A percentile compares a stretch with the other conserved stretches of the same genome.
Conservation (phyloP, 208 protist species). For the Trypanosoma conorhini region DNA sequence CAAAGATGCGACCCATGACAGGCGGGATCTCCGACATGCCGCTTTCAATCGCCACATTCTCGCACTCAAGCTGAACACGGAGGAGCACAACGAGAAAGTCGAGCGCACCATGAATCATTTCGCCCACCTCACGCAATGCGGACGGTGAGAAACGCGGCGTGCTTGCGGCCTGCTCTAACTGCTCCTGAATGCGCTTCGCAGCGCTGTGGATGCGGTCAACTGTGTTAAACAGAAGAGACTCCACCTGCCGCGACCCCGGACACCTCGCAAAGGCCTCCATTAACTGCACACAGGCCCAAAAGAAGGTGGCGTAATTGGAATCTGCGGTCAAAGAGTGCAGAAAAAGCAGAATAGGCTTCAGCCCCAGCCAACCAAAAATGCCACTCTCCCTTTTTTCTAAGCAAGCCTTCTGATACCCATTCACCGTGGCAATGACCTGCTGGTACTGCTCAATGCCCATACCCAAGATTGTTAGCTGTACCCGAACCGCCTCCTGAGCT, state of each 20-base stretch:
- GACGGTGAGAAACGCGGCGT: conserved; percentile 50
- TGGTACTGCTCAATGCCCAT: conserved; percentile 64
- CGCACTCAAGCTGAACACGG: conserved; percentile 85
- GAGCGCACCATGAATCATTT: conserved; percentile 45
- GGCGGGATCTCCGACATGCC: conserved; percentile 58
- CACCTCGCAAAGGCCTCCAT: conserved; percentile 78
- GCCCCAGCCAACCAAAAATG: conserved; percentile 81
- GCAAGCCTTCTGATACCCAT: conserved; percentile 66
- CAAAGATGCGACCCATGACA: conserved; percentile 71
- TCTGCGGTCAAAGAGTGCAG: conserved; percentile 78
- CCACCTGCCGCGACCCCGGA: conserved; percentile 62
- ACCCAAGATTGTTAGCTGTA: conserved; percentile 67
- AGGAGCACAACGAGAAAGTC: conserved; percentile 73
- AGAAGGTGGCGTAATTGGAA: conserved; percentile 88
- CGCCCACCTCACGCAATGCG: conserved; percentile 49
- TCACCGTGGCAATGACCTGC: conserved; percentile 69
- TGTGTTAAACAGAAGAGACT: conserved; percentile 65
- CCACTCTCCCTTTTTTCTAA: conserved; percentile 60
- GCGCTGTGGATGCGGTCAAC: conserved; percentile 75
- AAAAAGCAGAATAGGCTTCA: conserved; percentile 72
- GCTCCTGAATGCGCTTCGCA: conserved; percentile 40
- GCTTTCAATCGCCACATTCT: conserved; percentile 79
- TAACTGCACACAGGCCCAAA: conserved; percentile 86
- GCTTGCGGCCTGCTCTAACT: conserved; percentile 44
- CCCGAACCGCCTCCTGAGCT: conserved; percentile 74